Evolutionary conservation across 768 basidiomycete genomes (phyloP).

Genomic region (Tubosaeta sp.): DNA sequence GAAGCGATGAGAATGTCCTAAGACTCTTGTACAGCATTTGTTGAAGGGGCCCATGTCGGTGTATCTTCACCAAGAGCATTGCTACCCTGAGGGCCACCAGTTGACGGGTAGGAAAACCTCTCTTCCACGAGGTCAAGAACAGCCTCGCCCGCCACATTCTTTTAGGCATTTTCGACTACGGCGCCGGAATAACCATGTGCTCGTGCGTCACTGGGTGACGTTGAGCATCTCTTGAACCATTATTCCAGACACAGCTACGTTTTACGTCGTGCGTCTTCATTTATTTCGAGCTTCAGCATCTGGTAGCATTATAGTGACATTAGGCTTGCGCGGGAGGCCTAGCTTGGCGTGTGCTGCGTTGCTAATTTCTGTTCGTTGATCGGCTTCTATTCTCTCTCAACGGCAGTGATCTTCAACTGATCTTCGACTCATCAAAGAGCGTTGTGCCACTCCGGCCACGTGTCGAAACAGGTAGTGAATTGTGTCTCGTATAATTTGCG

Average conservation of each 20-base stretch:
- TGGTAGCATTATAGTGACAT: neutral
- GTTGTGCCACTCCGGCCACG: slow-evolving; percentile 15
- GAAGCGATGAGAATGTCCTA: slow-evolving; percentile 20
- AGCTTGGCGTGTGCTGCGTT: neutral
- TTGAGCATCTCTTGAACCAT: slow-evolving; percentile 3
- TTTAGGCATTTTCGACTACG: neutral
- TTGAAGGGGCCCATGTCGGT: neutral
- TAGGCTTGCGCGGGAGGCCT: neutral
- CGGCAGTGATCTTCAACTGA: slow-evolving; percentile 29
- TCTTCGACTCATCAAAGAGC: slow-evolving; percentile 16
- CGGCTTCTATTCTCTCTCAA: slow-evolving; percentile 23
- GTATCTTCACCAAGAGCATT: neutral
- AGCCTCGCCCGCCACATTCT: slow-evolving; percentile 5
- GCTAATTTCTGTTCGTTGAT: slow-evolving; percentile 16
- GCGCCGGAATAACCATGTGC: neutral
- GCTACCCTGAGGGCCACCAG: neutral
- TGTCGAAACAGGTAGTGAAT: slow-evolving; percentile 5
- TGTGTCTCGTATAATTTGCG: neutral
- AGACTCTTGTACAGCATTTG: slow-evolving; percentile 3
- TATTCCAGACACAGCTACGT: neutral
- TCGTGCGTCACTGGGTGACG: slow-evolving; percentile 3
- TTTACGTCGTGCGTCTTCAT: slow-evolving; percentile 19
- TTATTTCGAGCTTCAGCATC: neutral
- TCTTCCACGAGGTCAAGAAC: neutral
- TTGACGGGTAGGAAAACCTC: neutral